Percentiles rank a stretch among this genome's conserved stretches.
These are phyloP conservation scores for Daldinia vernicosa DNA, from an alignment of 495 filamentous ascomycete species.

Conservation along the genomic window DNA sequence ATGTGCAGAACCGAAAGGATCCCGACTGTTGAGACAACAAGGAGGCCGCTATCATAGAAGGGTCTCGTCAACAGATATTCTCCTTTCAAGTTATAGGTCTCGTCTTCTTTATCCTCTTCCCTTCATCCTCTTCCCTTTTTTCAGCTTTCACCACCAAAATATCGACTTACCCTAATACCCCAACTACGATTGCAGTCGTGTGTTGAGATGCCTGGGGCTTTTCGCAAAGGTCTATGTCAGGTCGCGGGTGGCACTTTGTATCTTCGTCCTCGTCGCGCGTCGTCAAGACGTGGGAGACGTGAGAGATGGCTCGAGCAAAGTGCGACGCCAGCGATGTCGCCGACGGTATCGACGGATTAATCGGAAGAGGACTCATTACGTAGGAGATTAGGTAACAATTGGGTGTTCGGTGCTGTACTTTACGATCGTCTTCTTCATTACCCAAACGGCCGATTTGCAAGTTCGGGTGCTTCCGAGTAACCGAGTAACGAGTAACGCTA, in stretches of 20 bases:
- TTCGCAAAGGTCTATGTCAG: conserved; percentile 46
- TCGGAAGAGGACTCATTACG: conserved; percentile 35
- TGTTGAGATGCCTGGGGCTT: conserved; percentile 33
- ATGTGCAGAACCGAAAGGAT: conserved; percentile 39
- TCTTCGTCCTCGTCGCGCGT: conserved; percentile 17
- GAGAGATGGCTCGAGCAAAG: conserved; percentile 28
- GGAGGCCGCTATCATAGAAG: conserved; percentile 26
- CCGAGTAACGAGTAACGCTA: conserved; percentile 1
- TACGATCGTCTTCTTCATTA: conserved; percentile 25
- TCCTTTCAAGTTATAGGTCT: neutral
- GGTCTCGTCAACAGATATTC: neutral
- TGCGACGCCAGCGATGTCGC: conserved; percentile 8
- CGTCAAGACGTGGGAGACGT: conserved; percentile 13
- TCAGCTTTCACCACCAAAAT: neutral
- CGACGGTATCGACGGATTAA: conserved; percentile 12
- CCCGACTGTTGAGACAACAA: conserved; percentile 24
- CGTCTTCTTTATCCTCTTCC: neutral
- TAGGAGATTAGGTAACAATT: neutral
- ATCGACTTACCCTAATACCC: conserved; percentile 37
- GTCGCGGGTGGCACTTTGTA: conserved; percentile 40
- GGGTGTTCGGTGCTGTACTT: conserved; percentile 1
- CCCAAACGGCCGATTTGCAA: conserved; percentile 9
- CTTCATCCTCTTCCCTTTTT: neutral
- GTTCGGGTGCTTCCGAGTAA: conserved; percentile 28
- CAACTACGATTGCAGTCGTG: conserved; percentile 33